Evolutionary conservation across 208 protist species (phyloP).

Genomic region (Crithidia bombi): DNA sequence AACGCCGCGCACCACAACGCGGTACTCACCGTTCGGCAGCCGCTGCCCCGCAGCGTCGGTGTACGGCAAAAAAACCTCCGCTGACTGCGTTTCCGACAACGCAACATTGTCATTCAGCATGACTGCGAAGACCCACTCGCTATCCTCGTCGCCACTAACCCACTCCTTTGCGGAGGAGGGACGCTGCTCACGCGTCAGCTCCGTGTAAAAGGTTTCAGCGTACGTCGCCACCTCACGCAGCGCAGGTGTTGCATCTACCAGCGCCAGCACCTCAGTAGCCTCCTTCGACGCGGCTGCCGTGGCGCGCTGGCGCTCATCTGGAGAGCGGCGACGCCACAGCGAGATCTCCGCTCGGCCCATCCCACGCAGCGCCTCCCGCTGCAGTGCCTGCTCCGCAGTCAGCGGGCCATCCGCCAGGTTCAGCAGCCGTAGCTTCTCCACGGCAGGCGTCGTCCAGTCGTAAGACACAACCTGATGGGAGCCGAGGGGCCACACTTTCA

Average conservation of each 20-base stretch:
- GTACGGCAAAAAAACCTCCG: conserved; percentile 77
- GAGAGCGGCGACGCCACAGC: conserved; percentile 66
- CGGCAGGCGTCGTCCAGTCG: conserved; percentile 48
- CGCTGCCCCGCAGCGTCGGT: conserved; percentile 39
- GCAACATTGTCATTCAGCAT: conserved; percentile 81
- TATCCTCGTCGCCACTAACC: conserved; percentile 20
- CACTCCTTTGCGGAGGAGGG: too few species aligned
- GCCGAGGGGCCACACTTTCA: conserved; percentile 73
- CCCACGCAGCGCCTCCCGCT: conserved; percentile 45
- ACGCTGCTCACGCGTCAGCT: conserved; percentile 40
- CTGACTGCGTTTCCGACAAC: conserved; percentile 51
- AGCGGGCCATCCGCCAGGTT: conserved; percentile 29
- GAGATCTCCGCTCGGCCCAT: conserved; percentile 69
- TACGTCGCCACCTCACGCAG: conserved; percentile 68
- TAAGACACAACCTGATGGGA: conserved; percentile 62
- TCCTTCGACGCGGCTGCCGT: conserved; percentile 19
- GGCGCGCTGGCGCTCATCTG: conserved; percentile 43
- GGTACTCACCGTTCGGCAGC: conserved; percentile 77
- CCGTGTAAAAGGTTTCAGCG: conserved; percentile 48
- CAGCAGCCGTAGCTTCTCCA: conserved; percentile 51
- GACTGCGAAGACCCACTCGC: conserved; percentile 82
- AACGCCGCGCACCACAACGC: conserved; percentile 75
- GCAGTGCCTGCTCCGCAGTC: conserved; percentile 55
- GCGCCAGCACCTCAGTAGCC: conserved; percentile 38
- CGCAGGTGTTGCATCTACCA: conserved; percentile 34